Evolutionary conservation across 108 stramenopile species (phyloP), one percentile per base, ranked within the genome.

Genomic region (Pseudonitzschia multiseries): DNA sequence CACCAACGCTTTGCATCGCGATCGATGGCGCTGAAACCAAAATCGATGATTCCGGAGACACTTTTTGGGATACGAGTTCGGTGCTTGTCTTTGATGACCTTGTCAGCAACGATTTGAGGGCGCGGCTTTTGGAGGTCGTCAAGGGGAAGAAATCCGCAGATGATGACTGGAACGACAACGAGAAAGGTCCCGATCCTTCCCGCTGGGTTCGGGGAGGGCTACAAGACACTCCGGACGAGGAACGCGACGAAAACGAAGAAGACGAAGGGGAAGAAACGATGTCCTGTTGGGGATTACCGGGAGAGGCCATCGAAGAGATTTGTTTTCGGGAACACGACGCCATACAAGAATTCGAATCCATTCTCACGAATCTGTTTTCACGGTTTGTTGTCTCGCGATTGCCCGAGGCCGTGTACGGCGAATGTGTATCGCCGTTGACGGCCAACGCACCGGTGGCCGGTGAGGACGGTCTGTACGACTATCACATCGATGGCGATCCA

Each of bases 401-500:
- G 6, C 85, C 88, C 4, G 88, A 89, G 57, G 86, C 87, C 42
- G 87, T 88, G 8, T 69, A 85, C 40, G 87, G 87, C 27, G 78
- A 54, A 6, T 72, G 61, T 42, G 86, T 88, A n/a, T 79, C 86
- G 21, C 90, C 90, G 10, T 69, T 91, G 24, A 86, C 87, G 8
- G 87, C 84, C 27, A 91, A 91, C 79, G 90, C 90, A 65, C 86
- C 90, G 1, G 81, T 82, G 15, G 44, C 72, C 62, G 79, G 79
- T 20, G 87, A 90, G 51, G 66, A 61, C 1, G 59, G 59, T 29
- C 1, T 61, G 5, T 91, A 87, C 71, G 69, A 69, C 4, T 87
- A 80, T 76, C 90, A 91, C 70, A 88, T 91, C 75, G 90, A 91
- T 63, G 87, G 77, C 13, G 90, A 91, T 80, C 90, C 90, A 9